Evolutionary conservation across 1,284 basidiomycete species (phyloP), one percentile per base, ranked within the genome.

Genomic region (Irpex sp.): DNA sequence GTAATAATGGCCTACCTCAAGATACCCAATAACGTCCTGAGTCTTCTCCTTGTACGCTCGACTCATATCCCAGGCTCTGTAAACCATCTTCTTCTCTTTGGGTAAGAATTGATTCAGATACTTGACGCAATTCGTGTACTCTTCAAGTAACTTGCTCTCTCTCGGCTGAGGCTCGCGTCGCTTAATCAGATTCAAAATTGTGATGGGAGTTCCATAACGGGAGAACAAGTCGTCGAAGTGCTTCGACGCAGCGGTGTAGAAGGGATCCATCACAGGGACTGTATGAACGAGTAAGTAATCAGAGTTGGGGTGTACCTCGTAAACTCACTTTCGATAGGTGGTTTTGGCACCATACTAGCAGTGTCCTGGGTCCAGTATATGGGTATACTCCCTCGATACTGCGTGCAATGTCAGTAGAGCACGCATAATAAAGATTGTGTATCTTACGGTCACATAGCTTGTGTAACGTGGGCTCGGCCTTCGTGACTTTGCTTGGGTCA

Each of bases 101-200:
- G 97, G 96, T 15, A 99, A 76, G 77, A 98, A 98, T 72, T 99
- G 97, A 69, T 98, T 98, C 40, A 99, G 83, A 72, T 98, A 99
- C 62, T 85, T 76, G 21, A 98, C 89, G 73, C 97, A 99, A 72
- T 96, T 89, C 0, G 91, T 92, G 73, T 97, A 99, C 71, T 98
- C 95, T 7, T 91, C 87, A 19, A 97, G 78, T 7, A 99, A 81
- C 73, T 98, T 98, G n/a, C 90, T 92, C 75, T 99, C 97, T 60
- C 97, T 85, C 1, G 96, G 94, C 37, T 87, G 83, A 13, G 90
- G 87, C 64, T 92, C 87, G 60, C 88, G 81, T 64, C 87, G 85
- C 79, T 98, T 98, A 79, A 99, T 97, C 5, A 99, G 82, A 73
- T 99, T 99, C n/a, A 99, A 83, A 56, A 98, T 92, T 68, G 93